These are phyloP conservation scores for Quillaja saponaria DNA, from an alignment of 306 rosid genomes.

Conservation along the genomic window DNA sequence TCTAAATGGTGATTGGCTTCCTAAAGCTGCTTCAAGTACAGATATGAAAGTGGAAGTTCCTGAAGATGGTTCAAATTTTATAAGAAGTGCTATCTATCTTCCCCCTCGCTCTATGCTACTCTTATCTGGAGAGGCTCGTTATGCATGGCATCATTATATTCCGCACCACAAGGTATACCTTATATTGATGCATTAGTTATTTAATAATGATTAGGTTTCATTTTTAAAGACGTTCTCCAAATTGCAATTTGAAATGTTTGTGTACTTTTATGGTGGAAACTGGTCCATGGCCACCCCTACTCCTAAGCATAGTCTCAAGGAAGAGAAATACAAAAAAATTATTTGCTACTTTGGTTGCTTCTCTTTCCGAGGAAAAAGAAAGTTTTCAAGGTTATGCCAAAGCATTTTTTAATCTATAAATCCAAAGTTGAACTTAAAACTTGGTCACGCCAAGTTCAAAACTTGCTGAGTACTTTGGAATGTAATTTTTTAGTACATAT, in stretches of 20 bases:
- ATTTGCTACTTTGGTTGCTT: no score
- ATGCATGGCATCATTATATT: slow-evolving; percentile 92
- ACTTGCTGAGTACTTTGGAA: no score
- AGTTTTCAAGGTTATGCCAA: no score
- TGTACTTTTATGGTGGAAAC: slow-evolving; percentile 1
- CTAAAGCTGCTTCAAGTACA: slow-evolving; percentile 45
- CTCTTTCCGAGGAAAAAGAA: no score
- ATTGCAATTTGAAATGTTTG: slow-evolving; percentile 17
- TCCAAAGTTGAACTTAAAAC: no score
- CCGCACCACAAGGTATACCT: slow-evolving; percentile 79
- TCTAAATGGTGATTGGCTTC: slow-evolving; percentile 43
- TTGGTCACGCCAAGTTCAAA: no score
- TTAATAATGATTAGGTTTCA: slow-evolving; percentile 3
- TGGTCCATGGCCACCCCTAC: neutral
- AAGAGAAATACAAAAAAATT: no score
- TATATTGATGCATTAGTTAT: neutral
- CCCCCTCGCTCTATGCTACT: slow-evolving; percentile 81
- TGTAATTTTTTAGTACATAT: no score
- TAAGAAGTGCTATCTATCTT: slow-evolving; percentile 66
- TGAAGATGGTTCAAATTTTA: slow-evolving; percentile 50
- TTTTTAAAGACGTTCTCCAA: no score
- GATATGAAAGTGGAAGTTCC: slow-evolving; percentile 36
- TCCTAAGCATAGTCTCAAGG: no score
- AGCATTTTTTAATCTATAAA: no score
- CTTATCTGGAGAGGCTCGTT: slow-evolving; percentile 87